Evolutionary conservation across 2,329 filamentous ascomycete genomes (phyloP).

Genomic region (Ilyonectria robusta): DNA sequence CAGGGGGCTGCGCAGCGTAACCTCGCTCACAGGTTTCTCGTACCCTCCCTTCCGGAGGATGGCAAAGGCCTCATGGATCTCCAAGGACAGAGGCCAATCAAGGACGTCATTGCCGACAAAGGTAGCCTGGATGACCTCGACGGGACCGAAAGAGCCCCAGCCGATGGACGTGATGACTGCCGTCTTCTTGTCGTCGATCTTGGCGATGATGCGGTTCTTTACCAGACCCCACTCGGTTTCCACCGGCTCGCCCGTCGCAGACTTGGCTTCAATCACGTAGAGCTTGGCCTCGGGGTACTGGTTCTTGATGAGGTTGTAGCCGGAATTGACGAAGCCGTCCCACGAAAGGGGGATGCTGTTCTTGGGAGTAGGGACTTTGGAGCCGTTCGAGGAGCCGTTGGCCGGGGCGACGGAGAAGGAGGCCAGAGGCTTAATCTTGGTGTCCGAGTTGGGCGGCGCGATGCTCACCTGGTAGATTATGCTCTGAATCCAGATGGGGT

Average conservation of each 20-base stretch:
- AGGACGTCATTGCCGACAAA: conserved; percentile 17
- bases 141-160: conserved; percentile 27
- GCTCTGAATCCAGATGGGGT: conserved; percentile 59
- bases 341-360: conserved; percentile 25
- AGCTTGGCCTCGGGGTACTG: conserved; percentile 25
- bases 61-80: conserved; percentile 25
- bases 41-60: conserved; percentile 35
- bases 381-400: neutral
- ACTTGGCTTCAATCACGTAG: conserved; percentile 30
- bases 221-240: conserved; percentile 32
- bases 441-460: neutral
- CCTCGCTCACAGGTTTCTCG: conserved; percentile 9
- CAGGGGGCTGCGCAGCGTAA: conserved; percentile 31
- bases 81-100: conserved; percentile 24
- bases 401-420: conserved; percentile 18
- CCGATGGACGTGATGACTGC: conserved; percentile 32
- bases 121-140: conserved; percentile 25
- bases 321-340: conserved; percentile 34
- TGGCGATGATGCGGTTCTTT: conserved; percentile 29
- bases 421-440: neutral
- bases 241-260: conserved; percentile 18
- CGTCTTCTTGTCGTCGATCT: conserved; percentile 23
- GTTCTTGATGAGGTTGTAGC: conserved; percentile 25
- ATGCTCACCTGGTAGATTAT: conserved; percentile 21
- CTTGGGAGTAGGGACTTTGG: neutral